phyloP scores from a whole-genome alignment of 2,329 filamentous ascomycete genomes.

The Chaetomiaceae sp. region DNA sequence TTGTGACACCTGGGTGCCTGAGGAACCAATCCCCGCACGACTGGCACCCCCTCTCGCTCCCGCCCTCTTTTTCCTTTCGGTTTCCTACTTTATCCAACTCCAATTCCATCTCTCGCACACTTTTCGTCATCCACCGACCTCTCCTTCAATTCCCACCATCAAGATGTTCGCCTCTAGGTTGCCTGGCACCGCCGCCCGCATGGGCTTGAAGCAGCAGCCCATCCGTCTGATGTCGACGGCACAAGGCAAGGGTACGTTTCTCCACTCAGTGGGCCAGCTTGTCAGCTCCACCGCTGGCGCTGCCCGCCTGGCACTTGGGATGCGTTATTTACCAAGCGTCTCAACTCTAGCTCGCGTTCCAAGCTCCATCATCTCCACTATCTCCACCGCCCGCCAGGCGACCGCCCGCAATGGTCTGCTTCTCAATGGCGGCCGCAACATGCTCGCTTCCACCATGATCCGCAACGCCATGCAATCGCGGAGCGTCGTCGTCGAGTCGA shows the following conservation, averaged over 20 bases:
- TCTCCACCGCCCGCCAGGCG: slow-evolving; percentile 22
- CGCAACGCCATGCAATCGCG: slow-evolving; percentile 26
- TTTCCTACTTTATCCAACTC: slow-evolving; percentile 9
- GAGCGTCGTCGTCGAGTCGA: slow-evolving; percentile 27
- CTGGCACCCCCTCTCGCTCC: slow-evolving; percentile 7
- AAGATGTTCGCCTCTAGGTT: slow-evolving; percentile 25
- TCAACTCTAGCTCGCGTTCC: slow-evolving; percentile 23
- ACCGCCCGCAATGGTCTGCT: slow-evolving; percentile 23
- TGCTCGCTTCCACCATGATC: slow-evolving; percentile 20
- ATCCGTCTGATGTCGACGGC: slow-evolving; percentile 23
- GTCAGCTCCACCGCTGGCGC: slow-evolving; percentile 8
- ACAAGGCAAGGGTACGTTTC: slow-evolving; percentile 20
- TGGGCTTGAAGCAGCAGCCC: slow-evolving; percentile 24
- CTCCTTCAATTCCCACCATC: background rate
- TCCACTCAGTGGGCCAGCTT: slow-evolving; percentile 13
- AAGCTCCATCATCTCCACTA: slow-evolving; percentile 27
- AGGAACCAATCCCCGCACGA: slow-evolving; percentile 13
- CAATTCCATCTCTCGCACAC: slow-evolving; percentile 2
- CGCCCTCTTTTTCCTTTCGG: slow-evolving; percentile 4
- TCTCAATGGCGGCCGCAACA: slow-evolving; percentile 23
- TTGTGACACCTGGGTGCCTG: slow-evolving; percentile 12
- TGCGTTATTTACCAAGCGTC: slow-evolving; percentile 18
- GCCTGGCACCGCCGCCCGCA: slow-evolving; percentile 22
- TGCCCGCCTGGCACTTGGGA: too few species aligned
- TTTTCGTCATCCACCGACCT: slow-evolving; percentile 3